These are phyloP conservation scores for Suaeda aralocaspica DNA, from an alignment of 148 eudicot genomes.

Conservation along the genomic window DNA sequence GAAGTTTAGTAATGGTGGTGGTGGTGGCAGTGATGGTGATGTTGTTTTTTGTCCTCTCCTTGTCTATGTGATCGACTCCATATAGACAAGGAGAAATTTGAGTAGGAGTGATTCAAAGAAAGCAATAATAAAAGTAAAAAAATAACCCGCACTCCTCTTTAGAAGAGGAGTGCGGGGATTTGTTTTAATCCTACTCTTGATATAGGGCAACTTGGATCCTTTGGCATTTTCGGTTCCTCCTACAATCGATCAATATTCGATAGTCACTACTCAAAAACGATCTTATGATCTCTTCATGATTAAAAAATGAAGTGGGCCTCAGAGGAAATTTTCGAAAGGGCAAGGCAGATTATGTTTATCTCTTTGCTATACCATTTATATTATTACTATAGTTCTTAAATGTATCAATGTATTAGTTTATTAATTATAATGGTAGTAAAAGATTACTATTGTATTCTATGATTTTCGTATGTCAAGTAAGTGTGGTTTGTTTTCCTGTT, in stretches of 20 bases:
- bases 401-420: background rate
- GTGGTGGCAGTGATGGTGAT: constrained; percentile 3
- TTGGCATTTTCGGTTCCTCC: constrained; percentile 32
- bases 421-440: background rate
- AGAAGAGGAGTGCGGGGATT: background rate
- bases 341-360: constrained; percentile 30
- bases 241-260: background rate
- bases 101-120: constrained; percentile 5
- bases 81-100: constrained; percentile 14
- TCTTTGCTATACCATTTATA: constrained; percentile 12
- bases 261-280: background rate
- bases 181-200: background rate
- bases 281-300: constrained; percentile 20
- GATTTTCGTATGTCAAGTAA: too few relatives aligned
- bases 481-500: too few relatives aligned
- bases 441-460: too few relatives aligned
- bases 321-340: constrained; percentile 31
- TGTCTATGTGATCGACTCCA: background rate
- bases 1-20: background rate
- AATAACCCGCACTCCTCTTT: background rate
- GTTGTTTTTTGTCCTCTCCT: constrained; percentile 21
- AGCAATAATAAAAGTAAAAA: background rate
- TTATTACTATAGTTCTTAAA: background rate
- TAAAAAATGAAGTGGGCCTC: constrained; percentile 33
- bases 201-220: constrained; percentile 42